Evolutionary conservation across 2,329 filamentous ascomycete species (phyloP).

Genomic region (Thelonectria discophora): DNA sequence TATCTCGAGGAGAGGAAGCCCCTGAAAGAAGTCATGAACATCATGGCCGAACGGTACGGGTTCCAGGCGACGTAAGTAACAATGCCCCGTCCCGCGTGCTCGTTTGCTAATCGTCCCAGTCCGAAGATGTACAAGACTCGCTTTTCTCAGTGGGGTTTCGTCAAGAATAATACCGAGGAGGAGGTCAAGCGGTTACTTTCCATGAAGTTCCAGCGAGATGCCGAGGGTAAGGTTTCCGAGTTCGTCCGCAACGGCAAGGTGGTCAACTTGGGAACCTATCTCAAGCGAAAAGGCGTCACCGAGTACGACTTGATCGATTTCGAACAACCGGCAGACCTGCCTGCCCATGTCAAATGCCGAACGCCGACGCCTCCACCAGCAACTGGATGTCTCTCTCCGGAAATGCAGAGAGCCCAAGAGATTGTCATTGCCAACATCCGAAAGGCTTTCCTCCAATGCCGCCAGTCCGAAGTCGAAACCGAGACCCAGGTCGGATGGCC

Average conservation of each 20-base stretch:
- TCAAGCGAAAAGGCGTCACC: constrained; percentile 62
- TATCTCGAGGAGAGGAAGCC: constrained; percentile 61
- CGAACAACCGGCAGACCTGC: constrained; percentile 53
- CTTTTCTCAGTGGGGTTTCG: constrained; percentile 64
- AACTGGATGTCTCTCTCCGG: constrained; percentile 54
- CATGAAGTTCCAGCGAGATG: constrained; percentile 62
- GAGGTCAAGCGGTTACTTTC: constrained; percentile 61
- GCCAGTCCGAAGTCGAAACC: constrained; percentile 53
- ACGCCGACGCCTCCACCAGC: constrained; percentile 56
- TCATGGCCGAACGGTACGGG: constrained; percentile 59
- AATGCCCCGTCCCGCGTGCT: neutral
- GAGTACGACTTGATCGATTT: constrained; percentile 62
- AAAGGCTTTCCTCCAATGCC: constrained; percentile 55
- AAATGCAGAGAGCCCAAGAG: constrained; percentile 55
- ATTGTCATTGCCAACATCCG: constrained; percentile 54
- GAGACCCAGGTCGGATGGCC: constrained; percentile 52
- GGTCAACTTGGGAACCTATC: constrained; percentile 61
- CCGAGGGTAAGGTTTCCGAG: constrained; percentile 61
- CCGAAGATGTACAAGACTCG: constrained; percentile 66
- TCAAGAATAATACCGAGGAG: constrained; percentile 64
- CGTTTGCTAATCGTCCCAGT: constrained; percentile 44
- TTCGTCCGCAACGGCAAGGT: constrained; percentile 63
- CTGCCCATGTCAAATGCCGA: constrained; percentile 55
- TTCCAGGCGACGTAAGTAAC: constrained; percentile 59
- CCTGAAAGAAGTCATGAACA: constrained; percentile 61